phyloP scores from a whole-genome alignment of 305 asterid species.

The Nicotiana rustica region DNA sequence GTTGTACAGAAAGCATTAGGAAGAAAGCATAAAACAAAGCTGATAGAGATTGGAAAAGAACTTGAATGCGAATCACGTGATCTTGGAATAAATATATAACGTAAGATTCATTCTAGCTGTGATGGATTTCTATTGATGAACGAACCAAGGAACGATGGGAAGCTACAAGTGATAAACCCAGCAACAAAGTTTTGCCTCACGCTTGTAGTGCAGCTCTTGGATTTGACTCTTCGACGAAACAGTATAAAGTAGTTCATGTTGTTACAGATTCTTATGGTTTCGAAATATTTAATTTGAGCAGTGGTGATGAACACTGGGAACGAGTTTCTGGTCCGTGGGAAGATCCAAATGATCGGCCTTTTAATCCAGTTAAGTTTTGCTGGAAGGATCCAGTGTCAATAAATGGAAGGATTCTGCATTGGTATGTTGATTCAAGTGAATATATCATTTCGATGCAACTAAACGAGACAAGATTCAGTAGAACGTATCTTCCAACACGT shows the following conservation, averaged over 20 bases:
- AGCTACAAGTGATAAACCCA: slow-evolving; percentile 36
- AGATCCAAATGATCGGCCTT: neutral
- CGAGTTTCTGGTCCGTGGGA: slow-evolving; percentile 34
- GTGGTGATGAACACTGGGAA: neutral
- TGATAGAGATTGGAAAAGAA: neutral
- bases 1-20: slow-evolving; percentile 14
- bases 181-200: slow-evolving; percentile 7
- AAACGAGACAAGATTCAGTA: neutral
- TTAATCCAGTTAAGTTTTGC: neutral
- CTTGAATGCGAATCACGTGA: neutral
- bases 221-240: no score
- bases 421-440: slow-evolving; percentile 24
- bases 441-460: slow-evolving; percentile 37
- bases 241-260: slow-evolving; percentile 33
- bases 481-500: slow-evolving; percentile 24
- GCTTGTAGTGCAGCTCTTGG: no score
- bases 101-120: slow-evolving; percentile 26
- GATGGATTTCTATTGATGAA: slow-evolving; percentile 36
- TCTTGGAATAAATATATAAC: neutral
- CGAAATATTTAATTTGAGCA: slow-evolving; percentile 11
- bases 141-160: neutral
- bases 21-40: no score
- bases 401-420: slow-evolving; percentile 29
- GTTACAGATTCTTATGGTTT: slow-evolving; percentile 30
- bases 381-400: slow-evolving; percentile 15